Conservation (phyloP, 257 asterid species). For the Salvia hispanica region DNA sequence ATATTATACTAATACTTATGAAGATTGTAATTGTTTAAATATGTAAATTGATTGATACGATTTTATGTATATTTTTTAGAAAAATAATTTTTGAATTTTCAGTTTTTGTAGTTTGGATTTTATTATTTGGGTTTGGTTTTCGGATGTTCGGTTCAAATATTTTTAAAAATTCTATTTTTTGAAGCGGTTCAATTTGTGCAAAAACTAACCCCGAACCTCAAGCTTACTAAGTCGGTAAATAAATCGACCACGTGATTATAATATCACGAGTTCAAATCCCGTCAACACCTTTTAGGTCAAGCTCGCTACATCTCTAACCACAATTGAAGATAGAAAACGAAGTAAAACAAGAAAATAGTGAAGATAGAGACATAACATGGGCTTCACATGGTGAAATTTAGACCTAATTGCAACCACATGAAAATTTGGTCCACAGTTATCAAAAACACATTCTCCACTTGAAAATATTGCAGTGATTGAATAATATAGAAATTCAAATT, state of each 20-base stretch:
- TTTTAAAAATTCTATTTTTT: too few species aligned
- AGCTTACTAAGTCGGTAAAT: background rate
- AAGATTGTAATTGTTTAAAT: too few species aligned
- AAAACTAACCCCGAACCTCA: background rate
- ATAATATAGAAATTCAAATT: too few species aligned
- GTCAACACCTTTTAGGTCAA: background rate
- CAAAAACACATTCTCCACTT: background rate
- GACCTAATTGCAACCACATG: conserved; percentile 14
- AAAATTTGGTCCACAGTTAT: background rate
- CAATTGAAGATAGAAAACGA: background rate
- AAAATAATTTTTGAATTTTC: background rate
- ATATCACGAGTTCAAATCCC: background rate
- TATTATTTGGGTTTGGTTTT: background rate
- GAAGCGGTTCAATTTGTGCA: too few species aligned
- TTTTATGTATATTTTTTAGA: background rate
- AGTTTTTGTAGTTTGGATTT: too few species aligned
- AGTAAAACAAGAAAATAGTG: background rate
- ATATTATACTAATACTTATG: too few species aligned
- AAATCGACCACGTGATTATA: background rate
- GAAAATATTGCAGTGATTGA: background rate
- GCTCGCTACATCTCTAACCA: background rate
- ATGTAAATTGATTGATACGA: too few species aligned
- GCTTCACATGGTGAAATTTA: background rate
- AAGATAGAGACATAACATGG: background rate
- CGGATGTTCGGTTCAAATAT: background rate